Percentiles rank a stretch among this genome's conserved stretches.
These are phyloP conservation scores for Geosiphon pyriformis DNA, from an alignment of 192 early-diverging fungal genomes.

Conservation along the genomic window DNA sequence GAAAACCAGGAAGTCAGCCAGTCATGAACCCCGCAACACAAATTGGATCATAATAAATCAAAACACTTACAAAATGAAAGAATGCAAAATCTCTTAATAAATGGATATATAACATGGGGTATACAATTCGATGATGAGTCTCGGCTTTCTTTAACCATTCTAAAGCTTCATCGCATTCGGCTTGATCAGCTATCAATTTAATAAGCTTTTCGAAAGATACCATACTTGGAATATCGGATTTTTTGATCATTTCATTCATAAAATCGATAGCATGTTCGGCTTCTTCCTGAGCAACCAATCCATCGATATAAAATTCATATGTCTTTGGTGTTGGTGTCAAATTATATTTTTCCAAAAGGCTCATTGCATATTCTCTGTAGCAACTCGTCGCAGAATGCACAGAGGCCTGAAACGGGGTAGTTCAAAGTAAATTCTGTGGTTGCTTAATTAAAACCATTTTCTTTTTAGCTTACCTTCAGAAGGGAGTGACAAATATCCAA, in stretches of 20 bases:
- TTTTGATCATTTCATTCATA: neutral
- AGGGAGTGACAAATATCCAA: neutral
- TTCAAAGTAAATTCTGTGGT: neutral
- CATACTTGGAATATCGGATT: neutral
- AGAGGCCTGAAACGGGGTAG: neutral
- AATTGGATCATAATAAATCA: neutral
- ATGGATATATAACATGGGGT: neutral
- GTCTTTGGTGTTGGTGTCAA: neutral
- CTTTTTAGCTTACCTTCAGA: neutral
- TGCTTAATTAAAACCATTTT: neutral
- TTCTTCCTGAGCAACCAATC: constrained; percentile 11
- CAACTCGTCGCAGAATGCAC: neutral
- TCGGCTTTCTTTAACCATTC: neutral
- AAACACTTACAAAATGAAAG: constrained; percentile 9
- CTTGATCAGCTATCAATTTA: neutral
- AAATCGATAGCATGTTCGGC: constrained; percentile 8
- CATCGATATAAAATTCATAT: constrained; percentile 7
- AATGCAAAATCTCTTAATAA: neutral
- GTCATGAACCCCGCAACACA: neutral
- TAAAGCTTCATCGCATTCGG: neutral
- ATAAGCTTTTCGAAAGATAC: neutral
- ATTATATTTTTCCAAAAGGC: neutral
- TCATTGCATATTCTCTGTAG: neutral
- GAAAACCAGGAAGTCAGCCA: neutral
- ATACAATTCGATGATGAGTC: too few relatives aligned